phyloP scores from a whole-genome alignment of 148 eudicot genomes.

The Polygonum maritimum region DNA sequence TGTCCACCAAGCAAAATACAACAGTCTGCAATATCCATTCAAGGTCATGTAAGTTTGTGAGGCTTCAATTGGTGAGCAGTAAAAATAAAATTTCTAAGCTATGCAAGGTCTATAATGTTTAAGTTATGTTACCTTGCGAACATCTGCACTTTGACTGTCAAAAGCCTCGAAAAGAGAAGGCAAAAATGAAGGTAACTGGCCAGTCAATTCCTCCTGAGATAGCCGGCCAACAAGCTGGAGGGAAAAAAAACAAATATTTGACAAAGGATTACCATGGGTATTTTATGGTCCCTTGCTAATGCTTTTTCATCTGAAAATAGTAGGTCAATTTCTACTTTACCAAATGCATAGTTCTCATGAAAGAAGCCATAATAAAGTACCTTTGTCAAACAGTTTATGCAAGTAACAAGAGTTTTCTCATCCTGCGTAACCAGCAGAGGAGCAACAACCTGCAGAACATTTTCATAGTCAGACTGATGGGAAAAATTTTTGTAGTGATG shows the following conservation, averaged over 20 bases:
- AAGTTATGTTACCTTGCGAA: constrained; percentile 66
- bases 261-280: not conserved
- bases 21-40: constrained; percentile 58
- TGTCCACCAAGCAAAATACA: constrained; percentile 95
- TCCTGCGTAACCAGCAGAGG: constrained; percentile 78
- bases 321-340: not conserved
- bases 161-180: constrained; percentile 95
- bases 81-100: not conserved
- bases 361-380: constrained; percentile 19
- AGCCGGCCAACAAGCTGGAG: constrained; percentile 82
- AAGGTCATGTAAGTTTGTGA: not conserved
- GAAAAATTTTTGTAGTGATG: not conserved
- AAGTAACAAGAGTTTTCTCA: constrained; percentile 85
- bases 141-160: constrained; percentile 94
- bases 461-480: not conserved
- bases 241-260: constrained; percentile 7
- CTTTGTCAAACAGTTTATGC: constrained; percentile 90
- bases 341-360: not conserved
- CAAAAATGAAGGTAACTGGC: constrained; percentile 80
- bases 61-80: not conserved
- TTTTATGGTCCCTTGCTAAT: not conserved
- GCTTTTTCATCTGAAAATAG: not conserved
- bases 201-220: constrained; percentile 76
- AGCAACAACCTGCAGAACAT: constrained; percentile 65
- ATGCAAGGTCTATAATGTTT: not conserved